phyloP scores from a whole-genome alignment of 805 yeast genomes.

The Wickerhamiella alocasiicola region DNA sequence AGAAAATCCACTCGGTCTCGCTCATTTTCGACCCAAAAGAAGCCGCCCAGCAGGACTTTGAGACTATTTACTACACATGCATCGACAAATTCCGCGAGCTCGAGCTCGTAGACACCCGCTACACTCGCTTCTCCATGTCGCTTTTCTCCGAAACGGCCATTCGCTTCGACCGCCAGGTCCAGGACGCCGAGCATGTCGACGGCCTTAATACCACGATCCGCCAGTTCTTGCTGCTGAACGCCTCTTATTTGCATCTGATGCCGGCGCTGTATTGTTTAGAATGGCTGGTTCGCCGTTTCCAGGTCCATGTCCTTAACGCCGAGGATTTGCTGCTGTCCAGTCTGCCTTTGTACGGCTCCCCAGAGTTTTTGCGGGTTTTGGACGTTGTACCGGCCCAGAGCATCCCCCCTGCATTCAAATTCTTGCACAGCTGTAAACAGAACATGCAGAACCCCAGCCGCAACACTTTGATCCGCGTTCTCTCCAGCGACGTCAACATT shows the following conservation, averaged over 20 bases:
- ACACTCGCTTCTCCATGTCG: constrained; percentile 53
- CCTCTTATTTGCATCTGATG: constrained; percentile 63
- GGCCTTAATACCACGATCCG: constrained; percentile 63
- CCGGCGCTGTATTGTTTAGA: constrained; percentile 77
- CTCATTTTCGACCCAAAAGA: constrained; percentile 71
- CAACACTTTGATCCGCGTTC: constrained; percentile 55
- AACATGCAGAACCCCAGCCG: constrained; percentile 52
- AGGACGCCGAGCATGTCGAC: constrained; percentile 62
- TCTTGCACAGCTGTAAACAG: constrained; percentile 58
- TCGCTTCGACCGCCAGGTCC: constrained; percentile 68
- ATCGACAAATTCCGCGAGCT: constrained; percentile 67
- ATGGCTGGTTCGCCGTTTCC: constrained; percentile 87
- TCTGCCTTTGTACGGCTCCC: constrained; percentile 66
- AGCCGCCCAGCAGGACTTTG: constrained; percentile 93
- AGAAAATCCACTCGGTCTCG: constrained; percentile 79
- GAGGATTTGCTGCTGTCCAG: constrained; percentile 60
- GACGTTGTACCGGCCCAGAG: constrained; percentile 46
- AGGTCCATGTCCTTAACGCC: constrained; percentile 67
- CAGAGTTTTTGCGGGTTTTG: constrained; percentile 63
- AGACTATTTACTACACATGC: constrained; percentile 58
- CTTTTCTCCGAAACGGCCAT: constrained; percentile 77
- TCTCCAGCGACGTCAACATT: constrained; percentile 52
- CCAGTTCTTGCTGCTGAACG: constrained; percentile 57
- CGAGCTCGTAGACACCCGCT: constrained; percentile 59
- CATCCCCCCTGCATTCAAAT: constrained; percentile 68